Conservation (phyloP, 2,329 filamentous ascomycete species). For the Diaporthe longicolla region DNA sequence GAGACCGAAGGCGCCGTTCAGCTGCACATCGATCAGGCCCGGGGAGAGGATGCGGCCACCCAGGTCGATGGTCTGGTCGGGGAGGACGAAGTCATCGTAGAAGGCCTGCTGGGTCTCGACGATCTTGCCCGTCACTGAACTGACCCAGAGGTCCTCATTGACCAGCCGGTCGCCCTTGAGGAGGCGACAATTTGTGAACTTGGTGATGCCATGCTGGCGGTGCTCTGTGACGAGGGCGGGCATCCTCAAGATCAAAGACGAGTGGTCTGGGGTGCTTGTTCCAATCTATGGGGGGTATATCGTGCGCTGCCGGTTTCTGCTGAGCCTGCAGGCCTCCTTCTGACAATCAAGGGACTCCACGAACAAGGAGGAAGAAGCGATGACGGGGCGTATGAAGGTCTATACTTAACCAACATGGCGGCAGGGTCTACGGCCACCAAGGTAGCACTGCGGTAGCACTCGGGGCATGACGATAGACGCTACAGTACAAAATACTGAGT, state of each 20-base stretch:
- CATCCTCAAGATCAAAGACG: constrained; percentile 56
- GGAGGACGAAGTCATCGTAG: constrained; percentile 77
- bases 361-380: constrained; percentile 9
- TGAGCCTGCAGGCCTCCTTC: constrained; percentile 34
- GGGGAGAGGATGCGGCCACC: constrained; percentile 86
- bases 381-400: neutral
- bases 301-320: neutral
- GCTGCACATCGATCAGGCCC: constrained; percentile 90
- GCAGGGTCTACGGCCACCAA: constrained; percentile 1
- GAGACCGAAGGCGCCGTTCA: constrained; percentile 94
- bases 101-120: constrained; percentile 77
- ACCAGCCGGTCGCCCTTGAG: constrained; percentile 78
- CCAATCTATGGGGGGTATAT: constrained; percentile 18
- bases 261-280: neutral
- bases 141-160: constrained; percentile 89
- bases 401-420: constrained; percentile 37
- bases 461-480: constrained; percentile 23
- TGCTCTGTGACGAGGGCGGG: constrained; percentile 60
- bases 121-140: constrained; percentile 84
- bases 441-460: constrained; percentile 17
- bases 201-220: constrained; percentile 75
- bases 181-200: constrained; percentile 90
- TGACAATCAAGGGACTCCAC: constrained; percentile 30
- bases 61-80: constrained; percentile 83
- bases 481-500: constrained; percentile 9